phyloP scores from a whole-genome alignment of 179 eudicot species.

The Camellia oleifera region DNA sequence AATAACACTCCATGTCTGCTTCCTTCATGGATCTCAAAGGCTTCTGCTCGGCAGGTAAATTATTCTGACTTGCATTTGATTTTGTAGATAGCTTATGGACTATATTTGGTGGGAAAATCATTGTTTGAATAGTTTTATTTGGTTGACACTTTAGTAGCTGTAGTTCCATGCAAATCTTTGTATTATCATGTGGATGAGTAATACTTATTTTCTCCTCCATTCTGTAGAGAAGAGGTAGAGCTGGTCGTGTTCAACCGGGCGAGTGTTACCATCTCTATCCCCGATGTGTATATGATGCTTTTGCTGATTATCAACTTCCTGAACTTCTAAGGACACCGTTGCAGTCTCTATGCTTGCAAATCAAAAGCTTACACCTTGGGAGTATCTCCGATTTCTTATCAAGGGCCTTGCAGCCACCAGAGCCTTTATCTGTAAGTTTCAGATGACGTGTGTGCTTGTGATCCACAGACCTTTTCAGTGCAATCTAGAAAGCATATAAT shows the following conservation, averaged over 20 bases:
- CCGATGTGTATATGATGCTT: conserved; percentile 62
- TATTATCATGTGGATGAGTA: not conserved
- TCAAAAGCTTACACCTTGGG: conserved; percentile 66
- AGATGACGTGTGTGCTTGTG: not conserved
- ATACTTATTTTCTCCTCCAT: conserved; percentile 6
- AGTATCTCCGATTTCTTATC: conserved; percentile 65
- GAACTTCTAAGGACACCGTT: conserved; percentile 77
- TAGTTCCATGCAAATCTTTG: not conserved
- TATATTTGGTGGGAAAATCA: not conserved
- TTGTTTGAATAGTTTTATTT: not conserved
- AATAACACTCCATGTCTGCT: conserved; percentile 86
- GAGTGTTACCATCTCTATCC: conserved; percentile 80
- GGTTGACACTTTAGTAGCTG: not conserved
- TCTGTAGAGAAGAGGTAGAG: conserved; percentile 69
- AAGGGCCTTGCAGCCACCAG: conserved; percentile 72
- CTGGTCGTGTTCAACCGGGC: conserved; percentile 82
- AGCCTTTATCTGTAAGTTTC: conserved; percentile 63
- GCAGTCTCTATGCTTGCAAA: conserved; percentile 70
- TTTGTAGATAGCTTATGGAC: not conserved
- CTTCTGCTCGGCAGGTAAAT: conserved; percentile 67
- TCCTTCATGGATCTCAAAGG: conserved; percentile 85
- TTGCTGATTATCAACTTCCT: conserved; percentile 74
- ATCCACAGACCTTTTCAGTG: not conserved
- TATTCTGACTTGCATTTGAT: not conserved
- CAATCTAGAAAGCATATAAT: not conserved